Base-by-base conservation (phyloP, 2,329 filamentous ascomycete species). In the Epichloe gansuensis region DNA sequence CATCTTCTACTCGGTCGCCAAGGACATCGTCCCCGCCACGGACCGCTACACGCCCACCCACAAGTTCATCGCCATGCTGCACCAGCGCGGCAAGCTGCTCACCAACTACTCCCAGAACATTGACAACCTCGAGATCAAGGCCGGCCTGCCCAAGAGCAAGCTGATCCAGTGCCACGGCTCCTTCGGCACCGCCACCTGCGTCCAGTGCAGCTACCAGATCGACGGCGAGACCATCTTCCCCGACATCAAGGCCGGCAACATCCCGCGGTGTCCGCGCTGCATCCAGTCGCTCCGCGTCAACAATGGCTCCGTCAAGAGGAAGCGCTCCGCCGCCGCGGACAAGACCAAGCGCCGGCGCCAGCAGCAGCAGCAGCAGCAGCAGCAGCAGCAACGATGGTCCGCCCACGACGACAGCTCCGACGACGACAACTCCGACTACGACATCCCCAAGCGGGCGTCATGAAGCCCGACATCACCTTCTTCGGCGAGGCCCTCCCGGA, bases 91-190 rank as follows among this genome's bases (percentile, higher is more conserved):
- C 58, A 95, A 95, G 68, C 79, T 98, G 6, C 79, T 96, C 55
- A 97, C 91, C 43, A 96, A 97, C 71, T 98, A 96, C 72, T 95
- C 93, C 0, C 93, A 98, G 67, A 98, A 98, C 68, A 97, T 98
- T 63, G 93, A 98, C 73, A 96, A 96, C 61, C 82, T 96, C 50
- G 91, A 98, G 68, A 80, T 83, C 56, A 83, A 87, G 62, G 91
- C 91, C 0, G 93, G 93, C 23, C 88, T 98, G 55, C 70, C 75
- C 23, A 77, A 81, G 1, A 83, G 88, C 37, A 95, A 93, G 64
- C 77, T 97, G 17, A 85, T 98, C 31, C 91, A 98, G 69, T 97
- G 93, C 66, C 93, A 98, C 65, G 93, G 93, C 55, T 95, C 89
- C 6, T 97, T 96, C 72, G 91, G 91, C 44, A 94, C 86, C 0